These are phyloP conservation scores for Cyclostephanos invisitatus DNA, from an alignment of 108 stramenopile species.

Conservation along the genomic window DNA sequence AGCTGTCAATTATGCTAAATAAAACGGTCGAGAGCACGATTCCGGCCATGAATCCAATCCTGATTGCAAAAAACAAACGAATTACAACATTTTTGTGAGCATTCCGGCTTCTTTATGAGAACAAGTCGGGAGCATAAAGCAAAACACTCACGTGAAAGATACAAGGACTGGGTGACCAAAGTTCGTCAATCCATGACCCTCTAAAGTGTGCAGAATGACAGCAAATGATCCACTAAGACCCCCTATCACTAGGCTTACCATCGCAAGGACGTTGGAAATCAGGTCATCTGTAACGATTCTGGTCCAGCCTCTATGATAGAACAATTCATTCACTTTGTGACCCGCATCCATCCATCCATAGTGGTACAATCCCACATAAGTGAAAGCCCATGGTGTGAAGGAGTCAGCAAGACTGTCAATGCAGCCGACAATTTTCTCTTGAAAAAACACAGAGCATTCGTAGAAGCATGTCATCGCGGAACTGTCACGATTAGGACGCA, in stretches of 20 bases:
- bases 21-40: conserved; percentile 73
- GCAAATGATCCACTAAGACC: conserved; percentile 76
- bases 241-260: conserved; percentile 76
- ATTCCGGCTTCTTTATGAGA: conserved; percentile 2
- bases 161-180: conserved; percentile 51
- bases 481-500: conserved; percentile 66
- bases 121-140: neutral
- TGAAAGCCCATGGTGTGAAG: conserved; percentile 87
- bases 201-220: conserved; percentile 56
- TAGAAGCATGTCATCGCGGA: conserved; percentile 72
- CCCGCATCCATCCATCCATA: conserved; percentile 80
- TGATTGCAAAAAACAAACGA: conserved; percentile 7
- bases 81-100: neutral
- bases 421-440: conserved; percentile 61
- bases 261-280: conserved; percentile 72
- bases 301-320: conserved; percentile 83
- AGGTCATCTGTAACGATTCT: conserved; percentile 88
- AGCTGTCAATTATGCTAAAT: conserved; percentile 74
- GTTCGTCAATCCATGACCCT: conserved; percentile 53
- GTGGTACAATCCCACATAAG: conserved; percentile 87
- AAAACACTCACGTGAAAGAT: conserved; percentile 62
- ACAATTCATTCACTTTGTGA: conserved; percentile 70
- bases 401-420: conserved; percentile 65
- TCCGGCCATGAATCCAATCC: conserved; percentile 74
- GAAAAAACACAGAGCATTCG: conserved; percentile 69